phyloP scores from a whole-genome alignment of 495 filamentous ascomycete genomes.

The Elaphomyces granulatus region DNA sequence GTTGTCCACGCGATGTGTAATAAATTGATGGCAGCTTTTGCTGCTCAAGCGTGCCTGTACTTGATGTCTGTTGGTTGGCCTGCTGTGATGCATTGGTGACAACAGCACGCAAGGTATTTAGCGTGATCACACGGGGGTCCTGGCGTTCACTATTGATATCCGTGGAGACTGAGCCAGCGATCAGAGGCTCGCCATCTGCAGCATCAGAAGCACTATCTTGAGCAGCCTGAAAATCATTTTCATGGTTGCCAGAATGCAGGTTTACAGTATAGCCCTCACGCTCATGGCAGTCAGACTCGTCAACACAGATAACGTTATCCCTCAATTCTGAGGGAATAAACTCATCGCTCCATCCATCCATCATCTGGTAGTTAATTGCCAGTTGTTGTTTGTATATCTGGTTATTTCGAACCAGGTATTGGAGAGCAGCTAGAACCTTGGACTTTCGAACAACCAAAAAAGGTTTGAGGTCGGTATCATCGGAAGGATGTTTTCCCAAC shows the following conservation, averaged over 20 bases:
- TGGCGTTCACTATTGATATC: constrained; percentile 10
- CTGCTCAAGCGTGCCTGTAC: too few relatives aligned
- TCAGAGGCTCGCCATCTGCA: background rate
- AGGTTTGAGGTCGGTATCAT: background rate
- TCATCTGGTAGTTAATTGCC: background rate
- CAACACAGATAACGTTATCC: background rate
- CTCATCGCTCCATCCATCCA: background rate
- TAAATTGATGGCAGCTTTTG: too few relatives aligned
- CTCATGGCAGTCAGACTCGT: background rate
- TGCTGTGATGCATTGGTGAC: background rate
- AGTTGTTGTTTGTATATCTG: constrained; percentile 2
- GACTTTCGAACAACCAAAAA: constrained; percentile 4
- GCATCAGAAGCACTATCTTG: background rate
- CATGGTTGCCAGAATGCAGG: constrained; percentile 2
- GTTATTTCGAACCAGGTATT: constrained; percentile 6
- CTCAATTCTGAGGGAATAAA: constrained; percentile 1
- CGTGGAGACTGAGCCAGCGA: constrained; percentile 4
- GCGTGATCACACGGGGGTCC: constrained; percentile 4
- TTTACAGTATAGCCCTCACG: constrained; percentile 6
- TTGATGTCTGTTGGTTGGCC: too few relatives aligned
- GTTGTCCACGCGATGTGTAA: too few relatives aligned
- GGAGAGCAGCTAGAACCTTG: constrained; percentile 6
- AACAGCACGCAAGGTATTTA: constrained; percentile 1
- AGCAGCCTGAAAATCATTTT: constrained; percentile 6
- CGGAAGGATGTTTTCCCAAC: background rate